phyloP scores from a whole-genome alignment of 441 rosid species.

The Pelargonium cotyledonis region DNA sequence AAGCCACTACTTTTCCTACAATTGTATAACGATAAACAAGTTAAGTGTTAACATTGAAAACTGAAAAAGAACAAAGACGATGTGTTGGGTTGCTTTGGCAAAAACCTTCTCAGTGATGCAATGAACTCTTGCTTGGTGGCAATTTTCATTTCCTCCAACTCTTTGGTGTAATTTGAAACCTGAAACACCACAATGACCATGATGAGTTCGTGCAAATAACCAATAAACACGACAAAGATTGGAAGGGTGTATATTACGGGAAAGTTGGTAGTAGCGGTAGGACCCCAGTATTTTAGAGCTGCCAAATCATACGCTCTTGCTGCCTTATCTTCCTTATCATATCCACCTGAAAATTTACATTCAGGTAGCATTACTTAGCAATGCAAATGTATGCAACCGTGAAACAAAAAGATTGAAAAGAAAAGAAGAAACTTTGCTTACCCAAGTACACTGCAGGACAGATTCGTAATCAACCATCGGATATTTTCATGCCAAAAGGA shows the following conservation, averaged over 20 bases:
- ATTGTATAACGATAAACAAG: neutral
- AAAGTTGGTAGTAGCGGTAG: constrained; percentile 80
- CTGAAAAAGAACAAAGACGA: too few relatives aligned
- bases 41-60: neutral
- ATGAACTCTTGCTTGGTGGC: constrained; percentile 89
- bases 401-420: neutral
- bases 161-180: constrained; percentile 74
- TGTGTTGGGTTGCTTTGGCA: too few relatives aligned
- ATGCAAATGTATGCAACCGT: neutral
- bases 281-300: constrained; percentile 98
- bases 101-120: constrained; percentile 81
- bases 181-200: constrained; percentile 12
- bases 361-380: neutral
- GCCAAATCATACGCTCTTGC: constrained; percentile 97
- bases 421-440: constrained; percentile 29
- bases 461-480: neutral
- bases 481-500: neutral
- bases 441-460: constrained; percentile 47
- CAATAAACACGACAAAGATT: neutral
- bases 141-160: constrained; percentile 78
- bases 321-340: constrained; percentile 94
- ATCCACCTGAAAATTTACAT: constrained; percentile 52
- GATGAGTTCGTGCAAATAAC: neutral
- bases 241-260: constrained; percentile 38
- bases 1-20: constrained; percentile 73